These are phyloP conservation scores for Coniochaeta pulveracea DNA, from an alignment of 2,329 filamentous ascomycete species.

Conservation along the genomic window DNA sequence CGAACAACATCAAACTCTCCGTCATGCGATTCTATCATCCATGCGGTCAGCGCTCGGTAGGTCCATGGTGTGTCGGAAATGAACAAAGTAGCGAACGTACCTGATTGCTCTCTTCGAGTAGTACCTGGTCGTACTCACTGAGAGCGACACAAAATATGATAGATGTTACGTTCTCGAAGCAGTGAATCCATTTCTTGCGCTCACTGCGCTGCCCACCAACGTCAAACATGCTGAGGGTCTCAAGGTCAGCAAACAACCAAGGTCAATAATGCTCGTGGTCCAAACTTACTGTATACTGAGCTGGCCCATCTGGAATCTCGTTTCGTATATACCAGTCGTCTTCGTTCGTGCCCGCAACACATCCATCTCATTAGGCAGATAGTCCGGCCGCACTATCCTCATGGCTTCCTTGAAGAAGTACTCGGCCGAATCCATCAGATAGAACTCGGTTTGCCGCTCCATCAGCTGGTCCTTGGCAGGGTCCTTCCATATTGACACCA, in stretches of 20 bases:
- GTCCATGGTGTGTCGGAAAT: neutral
- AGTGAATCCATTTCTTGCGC: slow-evolving; percentile 99
- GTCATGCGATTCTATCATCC: slow-evolving; percentile 86
- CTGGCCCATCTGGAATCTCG: slow-evolving; percentile 95
- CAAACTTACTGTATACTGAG: slow-evolving; percentile 87
- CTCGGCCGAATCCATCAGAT: slow-evolving; percentile 96
- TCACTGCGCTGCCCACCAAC: slow-evolving; percentile 95
- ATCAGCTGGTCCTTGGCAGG: slow-evolving; percentile 71
- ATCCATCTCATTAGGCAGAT: slow-evolving; percentile 88
- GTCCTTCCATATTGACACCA: slow-evolving; percentile 84
- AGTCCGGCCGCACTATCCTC: slow-evolving; percentile 74
- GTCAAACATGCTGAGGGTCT: slow-evolving; percentile 78
- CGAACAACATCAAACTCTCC: slow-evolving; percentile 92
- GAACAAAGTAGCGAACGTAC: slow-evolving; percentile 40
- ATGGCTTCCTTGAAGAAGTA: slow-evolving; percentile 95
- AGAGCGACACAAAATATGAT: slow-evolving; percentile 98
- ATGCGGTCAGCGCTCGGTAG: too few species aligned
- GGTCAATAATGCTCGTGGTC: neutral
- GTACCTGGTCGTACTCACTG: slow-evolving; percentile 95
- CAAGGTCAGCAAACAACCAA: neutral
- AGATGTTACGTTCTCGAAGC: slow-evolving; percentile 98
- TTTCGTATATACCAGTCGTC: slow-evolving; percentile 98
- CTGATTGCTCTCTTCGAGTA: slow-evolving; percentile 95
- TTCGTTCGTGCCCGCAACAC: slow-evolving; percentile 93
- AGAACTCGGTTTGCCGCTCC: slow-evolving; percentile 95